phyloP scores from a whole-genome alignment of 2,329 filamentous ascomycete species.

The Aureobasidium musti region DNA sequence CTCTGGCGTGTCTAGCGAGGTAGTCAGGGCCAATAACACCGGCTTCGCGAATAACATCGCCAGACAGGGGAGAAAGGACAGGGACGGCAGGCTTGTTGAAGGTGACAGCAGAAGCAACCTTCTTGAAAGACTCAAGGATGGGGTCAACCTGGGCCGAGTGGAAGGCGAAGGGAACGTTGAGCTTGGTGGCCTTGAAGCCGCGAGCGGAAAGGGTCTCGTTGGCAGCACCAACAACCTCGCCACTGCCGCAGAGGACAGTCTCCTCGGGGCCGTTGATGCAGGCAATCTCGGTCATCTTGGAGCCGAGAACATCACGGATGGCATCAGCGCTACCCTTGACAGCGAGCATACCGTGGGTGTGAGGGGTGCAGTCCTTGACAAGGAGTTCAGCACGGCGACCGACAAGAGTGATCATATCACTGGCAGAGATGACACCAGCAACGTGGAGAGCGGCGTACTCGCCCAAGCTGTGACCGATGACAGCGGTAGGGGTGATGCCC shows the following conservation, averaged over 20 bases:
- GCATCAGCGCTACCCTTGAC: constrained; percentile 56
- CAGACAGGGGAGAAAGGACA: constrained; percentile 68
- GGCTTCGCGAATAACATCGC: constrained; percentile 60
- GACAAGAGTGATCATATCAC: constrained; percentile 71
- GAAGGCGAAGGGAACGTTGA: constrained; percentile 68
- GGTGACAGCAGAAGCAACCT: constrained; percentile 54
- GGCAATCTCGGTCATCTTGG: constrained; percentile 58
- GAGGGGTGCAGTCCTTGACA: constrained; percentile 63
- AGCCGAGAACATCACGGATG: constrained; percentile 56
- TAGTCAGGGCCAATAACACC: constrained; percentile 63
- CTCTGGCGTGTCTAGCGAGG: constrained; percentile 64
- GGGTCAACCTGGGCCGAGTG: constrained; percentile 67
- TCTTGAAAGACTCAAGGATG: constrained; percentile 62
- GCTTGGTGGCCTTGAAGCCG: constrained; percentile 61
- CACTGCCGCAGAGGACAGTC: constrained; percentile 69
- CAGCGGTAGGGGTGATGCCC: constrained; percentile 56
- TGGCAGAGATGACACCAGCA: constrained; percentile 69
- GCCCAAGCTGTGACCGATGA: constrained; percentile 63
- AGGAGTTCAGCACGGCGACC: constrained; percentile 68
- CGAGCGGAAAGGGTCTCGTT: constrained; percentile 52
- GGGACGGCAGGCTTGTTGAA: constrained; percentile 62
- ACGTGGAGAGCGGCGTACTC: constrained; percentile 73
- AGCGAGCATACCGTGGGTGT: constrained; percentile 68
- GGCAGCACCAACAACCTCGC: constrained; percentile 60
- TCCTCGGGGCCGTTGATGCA: constrained; percentile 76